phyloP scores from a whole-genome alignment of 2,329 filamentous ascomycete genomes.

The Clonostachys chloroleuca region DNA sequence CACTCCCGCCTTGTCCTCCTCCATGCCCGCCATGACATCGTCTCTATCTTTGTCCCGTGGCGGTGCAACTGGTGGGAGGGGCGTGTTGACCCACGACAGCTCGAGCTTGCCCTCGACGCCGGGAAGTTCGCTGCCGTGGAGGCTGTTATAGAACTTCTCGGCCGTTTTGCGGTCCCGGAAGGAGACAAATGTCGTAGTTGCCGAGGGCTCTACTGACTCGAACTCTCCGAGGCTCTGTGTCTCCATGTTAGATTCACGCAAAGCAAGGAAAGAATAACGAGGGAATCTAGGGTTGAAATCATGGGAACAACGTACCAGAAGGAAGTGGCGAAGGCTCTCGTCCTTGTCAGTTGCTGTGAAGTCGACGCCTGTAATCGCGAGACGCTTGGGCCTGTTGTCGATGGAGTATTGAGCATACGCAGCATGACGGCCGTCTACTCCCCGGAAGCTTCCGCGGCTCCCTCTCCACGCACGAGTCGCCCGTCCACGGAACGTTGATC shows the following conservation, averaged over 20 bases:
- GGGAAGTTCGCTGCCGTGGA: constrained; percentile 54
- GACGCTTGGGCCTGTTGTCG: constrained; percentile 69
- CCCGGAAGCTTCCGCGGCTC: constrained; percentile 29
- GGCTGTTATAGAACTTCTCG: constrained; percentile 61
- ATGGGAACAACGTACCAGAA: constrained; percentile 49
- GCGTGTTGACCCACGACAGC: constrained; percentile 52
- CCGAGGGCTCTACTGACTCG: constrained; percentile 41
- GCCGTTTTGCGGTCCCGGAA: constrained; percentile 68
- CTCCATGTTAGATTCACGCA: background rate
- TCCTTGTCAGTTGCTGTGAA: constrained; percentile 59
- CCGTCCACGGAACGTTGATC: constrained; percentile 26
- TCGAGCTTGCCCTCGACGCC: constrained; percentile 60
- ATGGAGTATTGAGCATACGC: constrained; percentile 62
- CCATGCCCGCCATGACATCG: background rate
- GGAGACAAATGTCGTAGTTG: constrained; percentile 46
- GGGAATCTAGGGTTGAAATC: background rate
- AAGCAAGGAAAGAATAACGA: background rate
- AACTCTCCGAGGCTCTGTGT: constrained; percentile 58
- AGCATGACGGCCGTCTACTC: constrained; percentile 43
- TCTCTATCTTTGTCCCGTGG: background rate
- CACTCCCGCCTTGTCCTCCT: background rate
- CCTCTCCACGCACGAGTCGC: constrained; percentile 19
- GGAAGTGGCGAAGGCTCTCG: constrained; percentile 66
- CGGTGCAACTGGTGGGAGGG: constrained; percentile 1
- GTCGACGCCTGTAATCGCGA: constrained; percentile 60